phyloP scores from a whole-genome alignment of 2,329 filamentous ascomycete species.

The Chalaropsis thielavioides region DNA sequence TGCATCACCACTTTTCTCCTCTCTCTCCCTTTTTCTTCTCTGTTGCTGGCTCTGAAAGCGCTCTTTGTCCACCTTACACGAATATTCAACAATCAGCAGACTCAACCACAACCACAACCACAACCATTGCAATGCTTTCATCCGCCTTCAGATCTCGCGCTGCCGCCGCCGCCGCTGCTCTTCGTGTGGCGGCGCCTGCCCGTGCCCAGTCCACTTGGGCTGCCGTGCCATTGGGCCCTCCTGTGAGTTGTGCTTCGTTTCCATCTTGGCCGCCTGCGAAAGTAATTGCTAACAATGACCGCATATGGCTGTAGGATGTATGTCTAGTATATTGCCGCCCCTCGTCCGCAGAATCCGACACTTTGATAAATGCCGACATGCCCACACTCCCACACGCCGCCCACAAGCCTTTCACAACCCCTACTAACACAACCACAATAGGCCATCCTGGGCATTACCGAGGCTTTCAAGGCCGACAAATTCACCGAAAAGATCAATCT shows the following conservation, averaged over 20 bases:
- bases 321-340: background rate
- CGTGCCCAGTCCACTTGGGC: slow-evolving; percentile 70
- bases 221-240: slow-evolving; percentile 83
- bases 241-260: slow-evolving; percentile 42
- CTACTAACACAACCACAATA: slow-evolving; percentile 24
- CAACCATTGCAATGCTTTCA: slow-evolving; percentile 30
- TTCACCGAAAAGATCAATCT: slow-evolving; percentile 97
- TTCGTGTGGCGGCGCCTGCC: slow-evolving; percentile 29
- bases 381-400: background rate
- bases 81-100: background rate
- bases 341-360: background rate
- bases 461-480: slow-evolving; percentile 95
- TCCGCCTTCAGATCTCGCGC: slow-evolving; percentile 31
- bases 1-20: slow-evolving; percentile 9
- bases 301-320: slow-evolving; percentile 13
- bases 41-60: background rate
- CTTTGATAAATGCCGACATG: background rate
- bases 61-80: background rate
- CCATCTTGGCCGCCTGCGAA: background rate
- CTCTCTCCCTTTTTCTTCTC: slow-evolving; percentile 2
- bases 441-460: slow-evolving; percentile 87
- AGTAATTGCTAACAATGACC: slow-evolving; percentile 9
- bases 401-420: background rate
- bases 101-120: background rate
- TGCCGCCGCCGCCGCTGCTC: slow-evolving; percentile 26